Conservation (phyloP, 2,329 filamentous ascomycete species). For the Calonectria henricotiae region DNA sequence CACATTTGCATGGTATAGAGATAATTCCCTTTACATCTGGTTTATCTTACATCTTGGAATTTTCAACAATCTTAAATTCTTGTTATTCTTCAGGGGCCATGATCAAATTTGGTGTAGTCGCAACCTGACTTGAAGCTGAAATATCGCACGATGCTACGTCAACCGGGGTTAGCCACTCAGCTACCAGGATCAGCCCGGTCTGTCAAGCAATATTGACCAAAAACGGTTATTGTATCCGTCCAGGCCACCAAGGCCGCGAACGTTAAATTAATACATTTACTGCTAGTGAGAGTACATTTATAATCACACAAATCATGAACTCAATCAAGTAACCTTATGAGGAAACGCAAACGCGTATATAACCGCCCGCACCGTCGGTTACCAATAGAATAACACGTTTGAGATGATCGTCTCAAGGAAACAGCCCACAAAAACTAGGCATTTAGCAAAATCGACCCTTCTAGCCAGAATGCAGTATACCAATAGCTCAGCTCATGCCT, state of each 20-base stretch:
- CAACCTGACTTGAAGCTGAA: constrained; percentile 1
- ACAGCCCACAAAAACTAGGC: background rate
- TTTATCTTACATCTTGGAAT: too few relatives aligned
- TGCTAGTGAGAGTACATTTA: background rate
- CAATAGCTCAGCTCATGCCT: constrained; percentile 1
- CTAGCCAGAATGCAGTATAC: background rate
- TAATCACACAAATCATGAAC: background rate
- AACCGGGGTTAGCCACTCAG: constrained; percentile 3
- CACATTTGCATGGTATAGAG: too few relatives aligned
- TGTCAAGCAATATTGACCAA: background rate
- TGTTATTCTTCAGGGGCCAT: background rate
- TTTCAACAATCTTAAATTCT: too few relatives aligned
- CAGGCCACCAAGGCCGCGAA: background rate
- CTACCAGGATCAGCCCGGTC: background rate
- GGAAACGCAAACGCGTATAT: background rate
- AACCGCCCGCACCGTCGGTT: background rate
- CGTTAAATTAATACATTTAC: background rate
- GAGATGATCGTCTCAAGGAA: background rate
- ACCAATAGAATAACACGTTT: constrained; percentile 1
- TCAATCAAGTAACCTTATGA: background rate
- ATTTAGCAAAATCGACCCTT: background rate
- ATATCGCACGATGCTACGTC: constrained; percentile 5
- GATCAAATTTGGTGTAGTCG: background rate
- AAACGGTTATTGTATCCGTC: background rate
- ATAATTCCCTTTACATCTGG: too few relatives aligned